Evolutionary conservation across 1,284 basidiomycete species (phyloP).

Genomic region (Megacollybia platyphylla): DNA sequence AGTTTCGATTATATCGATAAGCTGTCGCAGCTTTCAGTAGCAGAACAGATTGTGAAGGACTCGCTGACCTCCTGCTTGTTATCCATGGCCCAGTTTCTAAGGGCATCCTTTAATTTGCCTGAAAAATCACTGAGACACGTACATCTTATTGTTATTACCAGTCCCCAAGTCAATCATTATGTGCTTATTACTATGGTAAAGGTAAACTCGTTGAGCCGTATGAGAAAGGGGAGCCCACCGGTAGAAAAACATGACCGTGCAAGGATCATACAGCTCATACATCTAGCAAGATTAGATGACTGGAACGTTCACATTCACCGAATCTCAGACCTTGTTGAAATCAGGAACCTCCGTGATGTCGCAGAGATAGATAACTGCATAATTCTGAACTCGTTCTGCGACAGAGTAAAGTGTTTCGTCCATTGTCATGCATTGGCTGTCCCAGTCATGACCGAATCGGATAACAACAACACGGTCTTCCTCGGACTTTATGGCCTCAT

Average conservation of each 20-base stretch:
- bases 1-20: constrained; percentile 98
- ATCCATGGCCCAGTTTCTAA: constrained; percentile 93
- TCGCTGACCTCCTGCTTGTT: constrained; percentile 83
- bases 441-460: constrained; percentile 93
- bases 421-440: constrained; percentile 96
- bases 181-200: constrained; percentile 75
- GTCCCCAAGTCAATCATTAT: constrained; percentile 99
- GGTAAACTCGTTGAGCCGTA: constrained; percentile 3
- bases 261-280: constrained; percentile 91
- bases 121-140: constrained; percentile 16
- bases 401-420: constrained; percentile 93
- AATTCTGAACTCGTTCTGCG: constrained; percentile 95
- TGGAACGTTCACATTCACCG: background rate
- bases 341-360: constrained; percentile 98
- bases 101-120: background rate
- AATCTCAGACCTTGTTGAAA: constrained; percentile 81
- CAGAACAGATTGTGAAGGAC: background rate
- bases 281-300: constrained; percentile 36
- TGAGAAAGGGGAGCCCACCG: constrained; percentile 38
- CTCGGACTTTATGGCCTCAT: constrained; percentile 95
- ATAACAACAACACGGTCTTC: constrained; percentile 94
- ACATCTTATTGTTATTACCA: constrained; percentile 99
- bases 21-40: constrained; percentile 25
- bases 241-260: constrained; percentile 98
- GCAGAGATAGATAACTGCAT: constrained; percentile 90